These are phyloP conservation scores for Endogone sp. DNA, from an alignment of 192 early-diverging fungal species.

Conservation along the genomic window DNA sequence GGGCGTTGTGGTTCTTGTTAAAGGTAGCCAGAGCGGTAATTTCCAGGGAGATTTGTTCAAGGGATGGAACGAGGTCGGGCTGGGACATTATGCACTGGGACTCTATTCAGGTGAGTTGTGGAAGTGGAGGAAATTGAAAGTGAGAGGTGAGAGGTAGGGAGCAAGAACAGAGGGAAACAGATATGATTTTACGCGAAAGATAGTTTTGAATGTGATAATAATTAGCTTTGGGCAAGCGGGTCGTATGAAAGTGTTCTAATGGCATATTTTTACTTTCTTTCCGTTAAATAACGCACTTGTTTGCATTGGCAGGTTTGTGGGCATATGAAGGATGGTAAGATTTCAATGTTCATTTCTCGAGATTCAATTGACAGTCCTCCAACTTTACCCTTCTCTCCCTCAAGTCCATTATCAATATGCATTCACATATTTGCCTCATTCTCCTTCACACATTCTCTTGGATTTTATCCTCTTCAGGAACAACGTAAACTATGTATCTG, in stretches of 20 bases:
- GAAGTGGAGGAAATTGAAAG: not conserved
- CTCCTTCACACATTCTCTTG: conserved; percentile 37
- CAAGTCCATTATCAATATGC: conserved; percentile 40
- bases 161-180: too few relatives aligned
- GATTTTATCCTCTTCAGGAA: conserved; percentile 41
- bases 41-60: conserved; percentile 56
- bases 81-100: conserved; percentile 70
- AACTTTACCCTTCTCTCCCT: conserved; percentile 31
- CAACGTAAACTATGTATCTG: conserved; percentile 77
- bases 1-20: conserved; percentile 62
- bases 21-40: conserved; percentile 47
- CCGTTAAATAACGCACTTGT: conserved; percentile 4
- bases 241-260: too few relatives aligned
- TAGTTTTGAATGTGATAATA: too few relatives aligned
- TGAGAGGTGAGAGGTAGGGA: not conserved
- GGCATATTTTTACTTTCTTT: too few relatives aligned
- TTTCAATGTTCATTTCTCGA: too few relatives aligned
- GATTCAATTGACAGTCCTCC: too few relatives aligned
- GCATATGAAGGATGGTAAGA: conserved; percentile 56
- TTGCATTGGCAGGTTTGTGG: conserved; percentile 45
- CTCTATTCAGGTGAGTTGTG: conserved; percentile 53
- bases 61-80: conserved; percentile 44
- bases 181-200: too few relatives aligned
- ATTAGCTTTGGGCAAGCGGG: too few relatives aligned
- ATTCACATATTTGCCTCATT: conserved; percentile 24